phyloP scores from a whole-genome alignment of 768 basidiomycete species.

The Leucogyrophana mollusca region DNA sequence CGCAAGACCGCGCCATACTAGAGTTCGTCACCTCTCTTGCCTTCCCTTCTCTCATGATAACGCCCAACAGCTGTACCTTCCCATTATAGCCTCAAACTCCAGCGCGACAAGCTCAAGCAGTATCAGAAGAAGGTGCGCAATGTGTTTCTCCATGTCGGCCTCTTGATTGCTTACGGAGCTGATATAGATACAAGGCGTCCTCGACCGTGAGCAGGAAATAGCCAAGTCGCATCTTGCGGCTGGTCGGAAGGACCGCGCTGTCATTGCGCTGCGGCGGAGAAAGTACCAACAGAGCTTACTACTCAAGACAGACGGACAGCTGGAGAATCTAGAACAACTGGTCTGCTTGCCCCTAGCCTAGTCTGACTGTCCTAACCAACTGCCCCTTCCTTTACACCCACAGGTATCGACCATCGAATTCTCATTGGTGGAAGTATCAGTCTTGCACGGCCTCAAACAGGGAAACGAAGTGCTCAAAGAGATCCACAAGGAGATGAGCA shows the following conservation, averaged over 20 bases:
- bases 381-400: too few species aligned
- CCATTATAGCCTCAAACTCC: constrained; percentile 78
- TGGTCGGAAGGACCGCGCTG: constrained; percentile 85
- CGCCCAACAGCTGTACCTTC: constrained; percentile 9
- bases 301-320: constrained; percentile 83
- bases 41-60: constrained; percentile 14
- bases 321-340: constrained; percentile 86
- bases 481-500: constrained; percentile 90
- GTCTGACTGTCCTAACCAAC: background rate
- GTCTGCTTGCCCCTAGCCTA: constrained; percentile 40
- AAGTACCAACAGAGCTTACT: constrained; percentile 94
- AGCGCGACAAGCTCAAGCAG: constrained; percentile 92
- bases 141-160: background rate
- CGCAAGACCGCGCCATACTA: constrained; percentile 91
- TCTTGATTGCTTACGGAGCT: background rate
- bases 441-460: constrained; percentile 89
- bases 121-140: constrained; percentile 88
- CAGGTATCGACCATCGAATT: constrained; percentile 98
- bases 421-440: constrained; percentile 89
- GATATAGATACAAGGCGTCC: constrained; percentile 76
- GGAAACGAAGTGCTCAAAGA: constrained; percentile 92
- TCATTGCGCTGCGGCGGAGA: constrained; percentile 82
- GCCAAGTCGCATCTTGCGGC: constrained; percentile 78
- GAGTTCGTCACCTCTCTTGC: constrained; percentile 61
- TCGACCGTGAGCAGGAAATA: constrained; percentile 87